phyloP scores from a whole-genome alignment of 2,329 filamentous ascomycete species.

The Microcyclospora pomicola region DNA sequence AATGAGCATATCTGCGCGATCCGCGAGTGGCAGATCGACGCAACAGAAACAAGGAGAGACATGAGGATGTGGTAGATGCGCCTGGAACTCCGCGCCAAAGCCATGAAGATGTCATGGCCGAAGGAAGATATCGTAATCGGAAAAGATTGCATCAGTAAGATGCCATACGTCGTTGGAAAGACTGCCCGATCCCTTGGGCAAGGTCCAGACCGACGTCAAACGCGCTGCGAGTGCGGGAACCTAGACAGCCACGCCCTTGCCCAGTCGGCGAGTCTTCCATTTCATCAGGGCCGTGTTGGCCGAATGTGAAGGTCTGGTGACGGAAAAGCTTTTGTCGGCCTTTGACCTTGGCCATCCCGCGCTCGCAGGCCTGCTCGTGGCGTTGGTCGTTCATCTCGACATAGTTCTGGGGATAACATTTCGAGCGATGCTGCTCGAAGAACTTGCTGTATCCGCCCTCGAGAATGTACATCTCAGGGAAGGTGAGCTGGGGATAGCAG shows the following conservation, averaged over 20 bases:
- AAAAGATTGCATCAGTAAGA: slow-evolving; percentile 14
- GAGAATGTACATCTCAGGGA: slow-evolving; percentile 92
- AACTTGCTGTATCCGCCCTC: slow-evolving; percentile 94
- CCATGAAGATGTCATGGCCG: no score
- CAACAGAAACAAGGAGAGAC: no score
- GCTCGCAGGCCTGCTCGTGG: slow-evolving; percentile 84
- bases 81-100: no score
- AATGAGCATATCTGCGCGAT: no score
- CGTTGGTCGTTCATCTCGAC: slow-evolving; percentile 91
- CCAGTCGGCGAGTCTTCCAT: slow-evolving; percentile 52
- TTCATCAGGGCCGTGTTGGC: slow-evolving; percentile 45
- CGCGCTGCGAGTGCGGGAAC: slow-evolving; percentile 17
- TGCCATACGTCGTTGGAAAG: slow-evolving; percentile 22
- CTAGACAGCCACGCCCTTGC: slow-evolving; percentile 14
- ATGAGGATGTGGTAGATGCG: no score
- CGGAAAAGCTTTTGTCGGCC: slow-evolving; percentile 74
- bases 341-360: slow-evolving; percentile 85
- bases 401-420: slow-evolving; percentile 90
- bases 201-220: slow-evolving; percentile 19
- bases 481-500: slow-evolving; percentile 77
- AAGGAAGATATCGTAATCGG: no score
- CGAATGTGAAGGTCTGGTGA: slow-evolving; percentile 91
- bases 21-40: no score
- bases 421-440: slow-evolving; percentile 60
- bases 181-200: slow-evolving; percentile 19